Evolutionary conservation across 208 protist genomes (phyloP).

Genomic region (Herpetomonas muscarum): DNA sequence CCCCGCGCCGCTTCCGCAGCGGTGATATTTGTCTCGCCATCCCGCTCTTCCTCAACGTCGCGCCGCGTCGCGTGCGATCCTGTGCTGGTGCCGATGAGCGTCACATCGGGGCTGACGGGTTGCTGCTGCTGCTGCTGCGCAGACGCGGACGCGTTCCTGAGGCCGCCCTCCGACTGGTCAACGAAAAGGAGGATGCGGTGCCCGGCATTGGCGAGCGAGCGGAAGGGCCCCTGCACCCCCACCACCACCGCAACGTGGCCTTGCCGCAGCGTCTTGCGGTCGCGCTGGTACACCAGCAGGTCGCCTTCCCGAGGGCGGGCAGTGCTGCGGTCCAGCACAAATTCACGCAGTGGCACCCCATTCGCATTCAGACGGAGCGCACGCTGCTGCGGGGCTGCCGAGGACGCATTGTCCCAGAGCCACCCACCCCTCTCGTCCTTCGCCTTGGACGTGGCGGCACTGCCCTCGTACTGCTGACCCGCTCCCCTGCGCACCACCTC

Average conservation of each 20-base stretch:
- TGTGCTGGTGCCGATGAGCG: background rate
- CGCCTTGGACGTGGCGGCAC: background rate
- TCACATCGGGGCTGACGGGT: background rate
- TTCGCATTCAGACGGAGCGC: constrained; percentile 15
- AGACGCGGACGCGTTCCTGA: background rate
- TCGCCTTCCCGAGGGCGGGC: constrained; percentile 25
- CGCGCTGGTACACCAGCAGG: constrained; percentile 35
- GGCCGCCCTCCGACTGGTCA: constrained; percentile 18
- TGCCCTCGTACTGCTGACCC: background rate
- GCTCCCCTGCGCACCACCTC: background rate
- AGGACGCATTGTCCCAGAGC: too few species aligned
- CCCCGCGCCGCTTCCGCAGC: background rate
- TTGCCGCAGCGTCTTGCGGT: constrained; percentile 22
- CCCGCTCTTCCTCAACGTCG: background rate
- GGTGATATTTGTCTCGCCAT: background rate
- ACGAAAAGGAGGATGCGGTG: constrained; percentile 20
- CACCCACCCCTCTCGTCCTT: too few species aligned
- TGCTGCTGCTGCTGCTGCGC: constrained; percentile 9
- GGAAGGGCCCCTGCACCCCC: constrained; percentile 39
- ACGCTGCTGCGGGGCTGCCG: background rate
- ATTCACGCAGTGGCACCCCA: constrained; percentile 18
- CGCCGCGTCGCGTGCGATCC: background rate
- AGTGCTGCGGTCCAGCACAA: constrained; percentile 13
- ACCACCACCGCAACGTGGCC: constrained; percentile 66
- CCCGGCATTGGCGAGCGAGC: constrained; percentile 12